Conservation (phyloP, 225 moss, liverwort and hornwort genomes). For the Asterella californica region DNA sequence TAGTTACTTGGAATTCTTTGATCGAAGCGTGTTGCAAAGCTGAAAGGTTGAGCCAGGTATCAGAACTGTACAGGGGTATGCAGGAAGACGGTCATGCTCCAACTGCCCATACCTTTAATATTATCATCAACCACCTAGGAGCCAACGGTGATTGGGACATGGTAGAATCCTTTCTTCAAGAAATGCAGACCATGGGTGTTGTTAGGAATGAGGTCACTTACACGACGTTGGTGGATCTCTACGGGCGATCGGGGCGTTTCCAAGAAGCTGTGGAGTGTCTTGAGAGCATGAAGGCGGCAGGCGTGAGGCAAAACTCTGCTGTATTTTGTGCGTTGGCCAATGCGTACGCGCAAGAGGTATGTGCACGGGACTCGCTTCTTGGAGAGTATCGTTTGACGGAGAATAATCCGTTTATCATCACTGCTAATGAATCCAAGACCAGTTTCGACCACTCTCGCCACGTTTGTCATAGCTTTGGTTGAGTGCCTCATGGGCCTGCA, state of each 20-base stretch:
- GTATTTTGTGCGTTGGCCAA: conserved; percentile 97
- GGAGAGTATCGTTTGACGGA: too few species aligned
- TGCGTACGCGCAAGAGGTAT: conserved; percentile 79
- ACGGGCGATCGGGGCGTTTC: conserved; percentile 78
- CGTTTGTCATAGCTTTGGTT: neutral
- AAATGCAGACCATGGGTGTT: conserved; percentile 70
- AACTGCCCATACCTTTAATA: conserved; percentile 74
- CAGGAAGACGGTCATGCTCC: conserved; percentile 58
- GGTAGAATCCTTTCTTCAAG: conserved; percentile 59
- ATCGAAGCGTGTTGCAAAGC: conserved; percentile 85
- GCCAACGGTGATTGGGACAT: conserved; percentile 61
- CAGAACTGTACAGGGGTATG: conserved; percentile 54
- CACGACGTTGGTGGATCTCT: conserved; percentile 89
- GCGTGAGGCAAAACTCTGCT: conserved; percentile 61
- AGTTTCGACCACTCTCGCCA: neutral
- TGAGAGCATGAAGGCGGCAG: conserved; percentile 69
- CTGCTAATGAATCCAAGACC: neutral
- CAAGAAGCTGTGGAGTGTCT: conserved; percentile 74
- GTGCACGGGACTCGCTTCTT: too few species aligned
- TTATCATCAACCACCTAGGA: conserved; percentile 79
- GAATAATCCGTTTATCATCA: neutral
- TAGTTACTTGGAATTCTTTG: conserved; percentile 94
- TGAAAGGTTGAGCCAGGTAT: conserved; percentile 41
- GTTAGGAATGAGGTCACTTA: conserved; percentile 83
- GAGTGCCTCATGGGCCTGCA: neutral